A percentile compares a stretch with the other conserved stretches of the same genome.
Conservation (phyloP, 2,329 filamentous ascomycete genomes). For the Aspergillus sp. region DNA sequence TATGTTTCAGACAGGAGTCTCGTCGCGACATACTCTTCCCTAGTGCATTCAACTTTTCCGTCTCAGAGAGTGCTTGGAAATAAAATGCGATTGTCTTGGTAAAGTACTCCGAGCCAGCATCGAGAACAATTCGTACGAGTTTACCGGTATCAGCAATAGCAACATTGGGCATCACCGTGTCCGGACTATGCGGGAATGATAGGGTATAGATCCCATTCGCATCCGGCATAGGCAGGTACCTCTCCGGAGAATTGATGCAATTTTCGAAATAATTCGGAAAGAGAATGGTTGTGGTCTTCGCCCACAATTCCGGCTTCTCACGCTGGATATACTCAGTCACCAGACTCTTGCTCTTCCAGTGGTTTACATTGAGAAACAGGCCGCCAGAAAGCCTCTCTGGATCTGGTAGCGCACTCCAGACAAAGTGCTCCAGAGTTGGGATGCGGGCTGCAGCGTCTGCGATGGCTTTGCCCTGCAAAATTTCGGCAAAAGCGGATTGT, state of each 20-base stretch:
- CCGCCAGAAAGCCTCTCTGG: conserved; percentile 4
- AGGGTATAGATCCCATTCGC: conserved; percentile 1
- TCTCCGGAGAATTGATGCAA: conserved; percentile 3
- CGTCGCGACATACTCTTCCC: not conserved
- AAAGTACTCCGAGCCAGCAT: conserved; percentile 4
- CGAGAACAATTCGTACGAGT: conserved; percentile 3
- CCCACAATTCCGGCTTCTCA: conserved; percentile 4
- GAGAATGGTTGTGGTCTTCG: conserved; percentile 5
- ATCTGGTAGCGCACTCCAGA: conserved; percentile 9
- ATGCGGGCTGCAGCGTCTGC: conserved; percentile 6
- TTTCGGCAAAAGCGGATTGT: conserved; percentile 5
- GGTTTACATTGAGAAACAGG: conserved; percentile 5
- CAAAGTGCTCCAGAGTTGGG: conserved; percentile 3
- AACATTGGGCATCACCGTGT: conserved; percentile 6
- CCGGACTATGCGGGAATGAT: conserved; percentile 4
- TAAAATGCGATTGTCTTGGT: conserved; percentile 7
- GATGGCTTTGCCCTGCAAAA: conserved; percentile 6
- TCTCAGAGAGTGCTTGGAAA: conserved; percentile 4
- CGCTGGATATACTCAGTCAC: conserved; percentile 4
- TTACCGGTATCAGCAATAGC: conserved; percentile 6
- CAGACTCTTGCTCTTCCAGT: conserved; percentile 6
- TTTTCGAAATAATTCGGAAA: conserved; percentile 10
- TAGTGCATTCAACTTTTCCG: conserved; percentile 6
- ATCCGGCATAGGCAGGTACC: conserved; percentile 6
- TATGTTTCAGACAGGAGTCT: not conserved